phyloP scores from a whole-genome alignment of 2,329 filamentous ascomycete species.

The Colletotrichum cereale region DNA sequence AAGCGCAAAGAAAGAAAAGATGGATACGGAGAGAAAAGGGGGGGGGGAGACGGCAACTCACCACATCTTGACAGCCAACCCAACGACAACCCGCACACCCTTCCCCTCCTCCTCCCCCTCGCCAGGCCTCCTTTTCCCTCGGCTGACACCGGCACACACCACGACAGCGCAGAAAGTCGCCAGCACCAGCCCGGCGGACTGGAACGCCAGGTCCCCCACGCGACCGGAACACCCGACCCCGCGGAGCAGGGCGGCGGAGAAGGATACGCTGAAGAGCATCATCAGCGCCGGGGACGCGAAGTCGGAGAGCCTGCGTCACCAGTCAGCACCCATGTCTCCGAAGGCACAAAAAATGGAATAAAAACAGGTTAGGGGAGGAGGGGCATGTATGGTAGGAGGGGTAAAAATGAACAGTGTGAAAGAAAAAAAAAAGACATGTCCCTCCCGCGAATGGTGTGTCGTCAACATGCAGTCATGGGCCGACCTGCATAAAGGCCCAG shows the following conservation, averaged over 20 bases:
- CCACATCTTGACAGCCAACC: conserved; percentile 26
- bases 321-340: conserved; percentile 5
- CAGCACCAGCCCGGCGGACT: conserved; percentile 18
- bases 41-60: conserved; percentile 7
- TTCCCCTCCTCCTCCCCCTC: neutral
- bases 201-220: conserved; percentile 28
- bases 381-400: neutral
- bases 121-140: neutral
- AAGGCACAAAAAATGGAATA: neutral
- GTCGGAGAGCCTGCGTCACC: conserved; percentile 24
- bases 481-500: no score
- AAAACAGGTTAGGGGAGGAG: neutral
- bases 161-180: conserved; percentile 24
- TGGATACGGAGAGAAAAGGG: neutral
- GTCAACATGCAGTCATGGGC: neutral
- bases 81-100: conserved; percentile 2
- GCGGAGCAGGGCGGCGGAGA: conserved; percentile 61
- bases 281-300: conserved; percentile 52
- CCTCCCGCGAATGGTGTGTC: neutral
- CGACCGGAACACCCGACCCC: conserved; percentile 9
- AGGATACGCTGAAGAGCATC: conserved; percentile 86
- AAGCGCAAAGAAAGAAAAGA: no score
- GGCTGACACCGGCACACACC: conserved; percentile 15
- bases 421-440: neutral
- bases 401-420: neutral